Base-by-base conservation (phyloP, 75 land plant genomes). In the Selaginella moellendorffii region DNA sequence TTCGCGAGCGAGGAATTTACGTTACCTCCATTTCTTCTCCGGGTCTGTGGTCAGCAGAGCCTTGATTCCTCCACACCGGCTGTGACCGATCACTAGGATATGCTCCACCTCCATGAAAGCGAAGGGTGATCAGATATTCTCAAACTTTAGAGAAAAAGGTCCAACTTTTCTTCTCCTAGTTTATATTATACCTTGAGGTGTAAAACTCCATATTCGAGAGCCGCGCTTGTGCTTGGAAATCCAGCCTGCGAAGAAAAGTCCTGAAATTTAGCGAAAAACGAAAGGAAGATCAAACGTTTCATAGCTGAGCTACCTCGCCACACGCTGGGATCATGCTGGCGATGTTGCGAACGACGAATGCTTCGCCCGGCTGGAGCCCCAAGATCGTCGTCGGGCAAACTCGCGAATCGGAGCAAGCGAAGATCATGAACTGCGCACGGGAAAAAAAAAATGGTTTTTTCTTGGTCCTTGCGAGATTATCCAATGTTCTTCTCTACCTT, bases 41-140 rank as follows among this genome's bases (percentile, higher is more conserved):
- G 5, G 25, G 24, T 24, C 59, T 21, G n/a, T 5, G 59, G 59
- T 56, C 59, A 56, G 5, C 21, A 56, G 59, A 9, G 59, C 59
- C n/a, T 56, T 56, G n/a, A 56, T 56, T 24, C 59, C 59, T 56
- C 59, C 59, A 56, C 59, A 56, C 8, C 59, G 59, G n/a, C 59
- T 56, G 24, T 56, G 59, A 56, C 59, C 59, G 21, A 56, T 56
- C 59, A 56, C 59, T 19, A 56, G 24, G 5, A 56, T 56, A 56
- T 56, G 5, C n/a, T 19, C 23, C 24, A 56, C 24, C 59, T 56
- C 8, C 10, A 46, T 18, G 51, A 46, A 10, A 46, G 14, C 10
- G 18, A 46, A 46, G 18, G 51, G 10, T 18, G 18, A 46, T 10
- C 10, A 18, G 10, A 18, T 46, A 46, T 46, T 46, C 18, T 46